These are phyloP conservation scores for Paramecium bursaria DNA, from an alignment of 73 alveolate species.

Conservation along the genomic window DNA sequence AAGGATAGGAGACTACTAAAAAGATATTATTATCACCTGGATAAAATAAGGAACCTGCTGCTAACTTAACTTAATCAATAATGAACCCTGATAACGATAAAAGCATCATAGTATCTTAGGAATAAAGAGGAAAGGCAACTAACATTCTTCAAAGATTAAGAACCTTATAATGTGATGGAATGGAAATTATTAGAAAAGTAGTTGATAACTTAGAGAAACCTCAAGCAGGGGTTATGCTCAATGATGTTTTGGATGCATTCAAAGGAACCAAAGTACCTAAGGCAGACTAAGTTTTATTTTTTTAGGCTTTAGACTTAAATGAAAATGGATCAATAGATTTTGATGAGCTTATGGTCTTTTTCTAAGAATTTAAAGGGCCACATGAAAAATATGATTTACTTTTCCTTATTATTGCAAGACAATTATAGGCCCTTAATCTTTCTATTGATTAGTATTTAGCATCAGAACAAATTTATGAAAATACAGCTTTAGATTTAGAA, in stretches of 20 bases:
- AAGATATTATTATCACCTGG: too few species aligned
- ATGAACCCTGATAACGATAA: too few species aligned
- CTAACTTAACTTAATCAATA: too few species aligned
- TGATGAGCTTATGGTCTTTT: constrained; percentile 64
- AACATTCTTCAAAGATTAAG: too few species aligned
- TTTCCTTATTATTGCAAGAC: constrained; percentile 47
- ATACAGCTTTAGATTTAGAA: neutral
- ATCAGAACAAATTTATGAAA: constrained; percentile 42
- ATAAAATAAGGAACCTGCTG: too few species aligned
- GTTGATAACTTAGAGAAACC: constrained; percentile 21
- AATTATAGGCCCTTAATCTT: constrained; percentile 48
- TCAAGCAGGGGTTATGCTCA: constrained; percentile 27
- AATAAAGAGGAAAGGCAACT: too few species aligned
- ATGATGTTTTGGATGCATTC: constrained; percentile 14
- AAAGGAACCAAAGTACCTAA: constrained; percentile 67
- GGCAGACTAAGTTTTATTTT: constrained; percentile 31
- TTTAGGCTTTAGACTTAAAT: constrained; percentile 60
- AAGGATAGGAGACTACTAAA: too few species aligned
- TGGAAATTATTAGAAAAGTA: constrained; percentile 25
- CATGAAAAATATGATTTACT: constrained; percentile 24
- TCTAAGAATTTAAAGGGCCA: constrained; percentile 49
- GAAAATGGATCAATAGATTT: constrained; percentile 67
- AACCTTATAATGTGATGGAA: constrained; percentile 22
- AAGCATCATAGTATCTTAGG: too few species aligned
- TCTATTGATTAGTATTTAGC: constrained; percentile 47